Conservation (phyloP, 2,329 filamentous ascomycete genomes). For the Epichloe amarillans region DNA sequence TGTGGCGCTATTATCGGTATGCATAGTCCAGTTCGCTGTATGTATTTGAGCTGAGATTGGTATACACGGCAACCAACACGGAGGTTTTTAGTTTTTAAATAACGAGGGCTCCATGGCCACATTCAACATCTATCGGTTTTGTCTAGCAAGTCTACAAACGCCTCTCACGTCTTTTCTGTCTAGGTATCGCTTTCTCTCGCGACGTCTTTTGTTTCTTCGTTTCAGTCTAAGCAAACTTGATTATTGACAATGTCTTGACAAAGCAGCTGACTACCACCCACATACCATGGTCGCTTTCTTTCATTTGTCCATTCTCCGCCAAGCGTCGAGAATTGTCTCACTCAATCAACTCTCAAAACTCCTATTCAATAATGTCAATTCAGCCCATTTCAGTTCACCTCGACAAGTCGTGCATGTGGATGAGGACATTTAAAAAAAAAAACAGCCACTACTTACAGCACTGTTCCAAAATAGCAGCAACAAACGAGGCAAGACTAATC, state of each 20-base stretch:
- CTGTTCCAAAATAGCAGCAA: not conserved
- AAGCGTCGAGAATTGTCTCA: too few relatives aligned
- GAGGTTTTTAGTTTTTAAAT: too few relatives aligned
- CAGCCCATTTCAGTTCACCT: not conserved
- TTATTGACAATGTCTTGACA: too few relatives aligned
- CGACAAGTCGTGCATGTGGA: not conserved
- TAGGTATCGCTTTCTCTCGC: not conserved
- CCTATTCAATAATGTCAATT: too few relatives aligned
- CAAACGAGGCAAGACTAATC: constrained; percentile 10
- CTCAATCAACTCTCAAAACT: too few relatives aligned
- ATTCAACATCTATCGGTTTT: not conserved
- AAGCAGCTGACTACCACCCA: not conserved
- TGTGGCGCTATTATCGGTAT: not conserved
- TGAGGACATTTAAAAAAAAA: not conserved
- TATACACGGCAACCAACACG: too few relatives aligned
- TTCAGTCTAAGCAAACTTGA: too few relatives aligned
- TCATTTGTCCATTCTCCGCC: not conserved
- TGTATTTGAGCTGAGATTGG: too few relatives aligned
- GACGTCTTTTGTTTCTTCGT: too few relatives aligned
- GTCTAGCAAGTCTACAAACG: not conserved
- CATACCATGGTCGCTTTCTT: not conserved
- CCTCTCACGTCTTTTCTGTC: not conserved
- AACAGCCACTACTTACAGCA: too few relatives aligned
- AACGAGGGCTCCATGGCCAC: too few relatives aligned
- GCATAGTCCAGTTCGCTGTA: too few relatives aligned